A percentile compares a stretch with the other conserved stretches of the same genome.
phyloP scores from a whole-genome alignment of 768 basidiomycete species.

The Amanita pallidorosea region DNA sequence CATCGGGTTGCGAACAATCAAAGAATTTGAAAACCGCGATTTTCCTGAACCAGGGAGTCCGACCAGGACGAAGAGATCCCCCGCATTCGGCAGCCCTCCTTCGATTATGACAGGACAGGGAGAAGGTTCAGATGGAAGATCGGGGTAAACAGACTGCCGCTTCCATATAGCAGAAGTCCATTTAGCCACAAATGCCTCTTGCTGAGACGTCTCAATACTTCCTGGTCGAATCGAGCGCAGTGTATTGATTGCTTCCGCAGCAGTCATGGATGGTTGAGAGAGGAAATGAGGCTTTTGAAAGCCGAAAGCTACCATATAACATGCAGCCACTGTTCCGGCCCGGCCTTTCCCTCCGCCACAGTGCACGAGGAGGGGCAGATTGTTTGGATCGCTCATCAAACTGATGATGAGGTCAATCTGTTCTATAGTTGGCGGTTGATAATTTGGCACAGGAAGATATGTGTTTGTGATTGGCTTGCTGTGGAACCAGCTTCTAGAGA shows the following conservation, averaged over 20 bases:
- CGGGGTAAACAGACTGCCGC: conserved; percentile 38
- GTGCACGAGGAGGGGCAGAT: conserved; percentile 42
- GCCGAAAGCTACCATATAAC: conserved; percentile 47
- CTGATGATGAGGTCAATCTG: conserved; percentile 48
- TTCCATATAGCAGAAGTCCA: conserved; percentile 55
- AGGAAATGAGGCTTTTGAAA: conserved; percentile 34
- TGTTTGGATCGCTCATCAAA: conserved; percentile 31
- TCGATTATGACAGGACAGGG: conserved; percentile 33
- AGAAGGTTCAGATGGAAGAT: conserved; percentile 37
- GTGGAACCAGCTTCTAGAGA: conserved; percentile 35
- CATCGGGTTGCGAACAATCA: conserved; percentile 31
- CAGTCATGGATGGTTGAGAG: conserved; percentile 36
- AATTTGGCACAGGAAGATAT: conserved; percentile 45
- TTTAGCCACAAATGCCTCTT: conserved; percentile 46
- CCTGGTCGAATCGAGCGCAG: conserved; percentile 43
- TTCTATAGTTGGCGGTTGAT: conserved; percentile 42
- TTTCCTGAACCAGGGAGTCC: conserved; percentile 57
- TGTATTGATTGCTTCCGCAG: conserved; percentile 33
- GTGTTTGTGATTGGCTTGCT: conserved; percentile 36
- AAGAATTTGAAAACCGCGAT: conserved; percentile 39
- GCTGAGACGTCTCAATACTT: conserved; percentile 44
- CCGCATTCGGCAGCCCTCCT: conserved; percentile 7
- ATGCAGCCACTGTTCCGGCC: conserved; percentile 51
- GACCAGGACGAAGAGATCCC: conserved; percentile 42
- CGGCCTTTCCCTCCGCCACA: conserved; percentile 57